Conservation (phyloP, 2,329 filamentous ascomycete genomes). For the Trichophyton equinum region DNA sequence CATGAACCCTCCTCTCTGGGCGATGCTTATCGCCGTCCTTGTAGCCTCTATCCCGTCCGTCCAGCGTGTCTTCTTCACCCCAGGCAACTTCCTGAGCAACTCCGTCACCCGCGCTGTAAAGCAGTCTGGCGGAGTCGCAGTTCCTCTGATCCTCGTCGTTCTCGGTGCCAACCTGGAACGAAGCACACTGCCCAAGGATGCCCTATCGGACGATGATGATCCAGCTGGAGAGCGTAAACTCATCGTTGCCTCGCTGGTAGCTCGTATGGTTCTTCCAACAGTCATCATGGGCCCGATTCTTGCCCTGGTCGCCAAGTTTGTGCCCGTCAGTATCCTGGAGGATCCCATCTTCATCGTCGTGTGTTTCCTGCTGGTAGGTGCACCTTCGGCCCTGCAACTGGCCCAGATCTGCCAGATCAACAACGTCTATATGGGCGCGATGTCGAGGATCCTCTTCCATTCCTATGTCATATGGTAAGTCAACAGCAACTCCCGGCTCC, state of each 20-base stretch:
- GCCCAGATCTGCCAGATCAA: constrained; percentile 99
- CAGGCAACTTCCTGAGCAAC: constrained; percentile 82
- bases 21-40: constrained; percentile 82
- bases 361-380: constrained; percentile 89
- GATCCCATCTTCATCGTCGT: constrained; percentile 98
- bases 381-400: constrained; percentile 83
- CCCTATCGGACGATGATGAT: constrained; percentile 57
- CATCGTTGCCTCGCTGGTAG: constrained; percentile 70
- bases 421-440: constrained; percentile 84
- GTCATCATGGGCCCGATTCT: constrained; percentile 84
- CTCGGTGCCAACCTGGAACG: constrained; percentile 87
- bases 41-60: constrained; percentile 77
- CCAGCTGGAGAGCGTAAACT: constrained; percentile 57
- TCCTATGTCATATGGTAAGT: constrained; percentile 88
- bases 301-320: constrained; percentile 75
- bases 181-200: constrained; percentile 64
- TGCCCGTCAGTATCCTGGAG: constrained; percentile 85
- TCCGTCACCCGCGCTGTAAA: constrained; percentile 78
- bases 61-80: constrained; percentile 74
- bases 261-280: constrained; percentile 85
- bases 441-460: constrained; percentile 87
- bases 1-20: constrained; percentile 98
- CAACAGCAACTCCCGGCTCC: not conserved
- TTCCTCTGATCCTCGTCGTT: constrained; percentile 89
- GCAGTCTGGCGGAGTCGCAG: constrained; percentile 79